phyloP scores from a whole-genome alignment of 257 asterid genomes.

The Paraleonurus japonicus region DNA sequence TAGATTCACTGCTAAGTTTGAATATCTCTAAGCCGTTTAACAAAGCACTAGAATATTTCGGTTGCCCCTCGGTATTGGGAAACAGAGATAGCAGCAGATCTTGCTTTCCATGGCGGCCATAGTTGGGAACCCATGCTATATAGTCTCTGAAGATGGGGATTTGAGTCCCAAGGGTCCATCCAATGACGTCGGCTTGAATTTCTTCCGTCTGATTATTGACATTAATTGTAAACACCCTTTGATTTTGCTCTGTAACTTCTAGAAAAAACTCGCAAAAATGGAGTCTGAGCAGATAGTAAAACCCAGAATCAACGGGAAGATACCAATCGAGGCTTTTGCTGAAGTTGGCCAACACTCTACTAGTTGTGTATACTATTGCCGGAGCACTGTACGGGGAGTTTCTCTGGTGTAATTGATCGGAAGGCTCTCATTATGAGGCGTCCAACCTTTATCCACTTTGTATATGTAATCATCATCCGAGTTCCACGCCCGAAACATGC shows the following conservation, averaged over 20 bases:
- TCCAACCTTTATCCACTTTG: background rate
- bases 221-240: slow-evolving; percentile 31
- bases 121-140: background rate
- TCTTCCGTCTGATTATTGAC: slow-evolving; percentile 32
- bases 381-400: slow-evolving; percentile 46
- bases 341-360: slow-evolving; percentile 11
- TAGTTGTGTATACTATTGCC: slow-evolving; percentile 26
- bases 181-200: background rate
- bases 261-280: slow-evolving; percentile 49
- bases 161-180: background rate
- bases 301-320: slow-evolving; percentile 54
- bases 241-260: background rate
- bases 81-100: slow-evolving; percentile 33
- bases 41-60: slow-evolving; percentile 17
- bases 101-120: slow-evolving; percentile 24
- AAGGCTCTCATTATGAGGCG: background rate
- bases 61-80: background rate
- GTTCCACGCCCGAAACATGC: slow-evolving; percentile 59
- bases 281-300: slow-evolving; percentile 42
- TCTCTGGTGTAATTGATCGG: slow-evolving; percentile 13
- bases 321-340: slow-evolving; percentile 37
- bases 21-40: slow-evolving; percentile 68
- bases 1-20: slow-evolving; percentile 40
- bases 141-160: background rate
- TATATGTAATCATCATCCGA: background rate